phyloP scores from a whole-genome alignment of 805 yeast species.

The Kazachstania taianensis region DNA sequence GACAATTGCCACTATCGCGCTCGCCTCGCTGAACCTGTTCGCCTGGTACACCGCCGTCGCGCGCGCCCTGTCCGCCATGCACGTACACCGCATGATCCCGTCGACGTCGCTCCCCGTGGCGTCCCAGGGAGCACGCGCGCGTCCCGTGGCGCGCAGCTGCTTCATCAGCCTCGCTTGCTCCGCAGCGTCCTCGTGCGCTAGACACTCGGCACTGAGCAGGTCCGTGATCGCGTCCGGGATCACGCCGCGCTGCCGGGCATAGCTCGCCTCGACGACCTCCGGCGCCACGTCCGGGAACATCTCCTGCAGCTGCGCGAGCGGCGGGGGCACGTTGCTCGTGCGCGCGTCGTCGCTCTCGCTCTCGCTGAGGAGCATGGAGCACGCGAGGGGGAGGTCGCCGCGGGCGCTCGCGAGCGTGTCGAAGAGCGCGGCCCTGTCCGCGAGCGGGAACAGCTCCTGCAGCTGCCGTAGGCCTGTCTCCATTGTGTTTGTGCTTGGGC shows the following conservation, averaged over 20 bases:
- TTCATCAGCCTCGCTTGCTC: too few species aligned
- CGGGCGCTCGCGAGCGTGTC: slow-evolving; percentile 14
- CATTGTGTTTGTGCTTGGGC: background rate
- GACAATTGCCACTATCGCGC: background rate
- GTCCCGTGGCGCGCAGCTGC: too few species aligned
- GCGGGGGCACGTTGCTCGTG: background rate
- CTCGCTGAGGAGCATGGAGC: slow-evolving; percentile 20
- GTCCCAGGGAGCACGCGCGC: too few species aligned
- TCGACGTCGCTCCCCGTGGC: too few species aligned
- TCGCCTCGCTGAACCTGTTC: background rate
- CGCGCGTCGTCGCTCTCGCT: background rate
- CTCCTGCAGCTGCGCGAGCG: slow-evolving; percentile 22
- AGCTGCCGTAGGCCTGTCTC: background rate
- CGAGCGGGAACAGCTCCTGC: slow-evolving; percentile 20
- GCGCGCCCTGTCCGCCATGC: background rate
- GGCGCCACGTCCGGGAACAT: slow-evolving; percentile 38
- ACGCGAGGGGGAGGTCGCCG: slow-evolving; percentile 17
- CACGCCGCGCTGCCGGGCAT: slow-evolving; percentile 13
- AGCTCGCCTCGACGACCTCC: slow-evolving; percentile 18
- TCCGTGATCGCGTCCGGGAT: slow-evolving; percentile 21
- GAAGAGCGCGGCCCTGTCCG: slow-evolving; percentile 5
- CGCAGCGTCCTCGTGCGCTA: too few species aligned
- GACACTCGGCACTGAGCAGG: slow-evolving; percentile 2
- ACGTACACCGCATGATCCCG: too few species aligned
- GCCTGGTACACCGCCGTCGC: background rate